Evolutionary conservation across 257 asterid species (phyloP).

Genomic region (Hygrophila difformis): DNA sequence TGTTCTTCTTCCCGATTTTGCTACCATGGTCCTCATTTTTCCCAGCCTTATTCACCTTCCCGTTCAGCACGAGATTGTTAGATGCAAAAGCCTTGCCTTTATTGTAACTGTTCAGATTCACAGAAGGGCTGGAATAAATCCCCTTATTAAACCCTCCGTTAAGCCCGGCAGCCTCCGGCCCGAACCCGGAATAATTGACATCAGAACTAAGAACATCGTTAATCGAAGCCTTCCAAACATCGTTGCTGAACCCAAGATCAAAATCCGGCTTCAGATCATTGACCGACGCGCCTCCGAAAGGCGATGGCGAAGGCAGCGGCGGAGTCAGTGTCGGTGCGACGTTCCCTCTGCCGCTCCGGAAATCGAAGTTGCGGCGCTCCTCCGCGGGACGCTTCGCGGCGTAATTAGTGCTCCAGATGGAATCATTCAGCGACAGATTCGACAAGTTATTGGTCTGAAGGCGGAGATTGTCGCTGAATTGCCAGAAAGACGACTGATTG

Average conservation of each 20-base stretch:
- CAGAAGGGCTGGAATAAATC: constrained; percentile 37
- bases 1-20: constrained; percentile 63
- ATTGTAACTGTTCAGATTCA: constrained; percentile 34
- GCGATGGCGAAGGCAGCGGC: too few species aligned
- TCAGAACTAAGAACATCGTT: constrained; percentile 13
- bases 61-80: constrained; percentile 33
- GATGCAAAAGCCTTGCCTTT: constrained; percentile 37
- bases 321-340: too few species aligned
- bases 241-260: constrained; percentile 31
- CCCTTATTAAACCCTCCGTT: constrained; percentile 95
- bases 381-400: constrained; percentile 50
- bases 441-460: constrained; percentile 46
- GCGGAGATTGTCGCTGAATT: constrained; percentile 93
- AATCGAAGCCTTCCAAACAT: constrained; percentile 42
- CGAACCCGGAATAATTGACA: constrained; percentile 32
- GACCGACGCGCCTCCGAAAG: constrained; percentile 15
- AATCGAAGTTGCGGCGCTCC: constrained; percentile 76
- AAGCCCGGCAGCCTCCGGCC: constrained; percentile 31
- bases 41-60: constrained; percentile 39
- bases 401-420: constrained; percentile 81
- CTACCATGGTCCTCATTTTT: constrained; percentile 39
- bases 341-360: constrained; percentile 45
- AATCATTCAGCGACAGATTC: constrained; percentile 72
- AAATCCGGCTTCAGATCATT: constrained; percentile 35
- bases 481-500: constrained; percentile 77